Evolutionary conservation across 73 alveolate species (phyloP).

Genomic region (Tetrahymena thermophila): DNA sequence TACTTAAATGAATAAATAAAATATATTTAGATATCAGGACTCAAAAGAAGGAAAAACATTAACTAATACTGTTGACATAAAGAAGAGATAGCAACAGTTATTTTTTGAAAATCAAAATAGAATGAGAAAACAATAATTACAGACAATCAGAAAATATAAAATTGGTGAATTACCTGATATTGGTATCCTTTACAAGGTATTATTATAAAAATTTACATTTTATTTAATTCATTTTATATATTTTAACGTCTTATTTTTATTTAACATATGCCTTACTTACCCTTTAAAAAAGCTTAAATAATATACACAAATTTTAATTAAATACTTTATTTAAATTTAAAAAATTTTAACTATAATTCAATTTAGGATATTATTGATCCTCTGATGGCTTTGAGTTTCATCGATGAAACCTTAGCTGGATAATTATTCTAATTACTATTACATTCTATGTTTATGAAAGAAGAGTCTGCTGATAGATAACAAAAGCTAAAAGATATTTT

Average conservation of each 20-base stretch:
- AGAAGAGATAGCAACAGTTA: not conserved
- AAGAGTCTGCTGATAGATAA: not conserved
- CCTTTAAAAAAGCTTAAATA: too few species aligned
- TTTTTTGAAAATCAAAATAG: not conserved
- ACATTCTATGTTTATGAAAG: not conserved
- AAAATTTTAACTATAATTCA: not conserved
- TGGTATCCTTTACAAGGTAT: not conserved
- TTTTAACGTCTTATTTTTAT: too few species aligned
- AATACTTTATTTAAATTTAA: not conserved
- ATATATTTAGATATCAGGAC: not conserved
- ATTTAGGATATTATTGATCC: not conserved
- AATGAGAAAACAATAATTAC: not conserved
- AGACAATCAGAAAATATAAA: slow-evolving; percentile 18
- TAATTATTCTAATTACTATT: not conserved
- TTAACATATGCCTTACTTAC: too few species aligned
- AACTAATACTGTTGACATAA: not conserved
- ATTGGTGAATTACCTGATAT: slow-evolving; percentile 40
- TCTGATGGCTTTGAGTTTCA: not conserved
- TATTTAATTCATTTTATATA: too few species aligned
- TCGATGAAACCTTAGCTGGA: not conserved
- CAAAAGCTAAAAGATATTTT: slow-evolving; percentile 18
- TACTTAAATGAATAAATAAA: too few species aligned
- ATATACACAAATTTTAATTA: too few species aligned
- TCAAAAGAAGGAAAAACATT: not conserved
- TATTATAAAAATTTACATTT: not conserved